Evolutionary conservation across 2,329 filamentous ascomycete genomes (phyloP).

Genomic region (Rhinocladiella similis): DNA sequence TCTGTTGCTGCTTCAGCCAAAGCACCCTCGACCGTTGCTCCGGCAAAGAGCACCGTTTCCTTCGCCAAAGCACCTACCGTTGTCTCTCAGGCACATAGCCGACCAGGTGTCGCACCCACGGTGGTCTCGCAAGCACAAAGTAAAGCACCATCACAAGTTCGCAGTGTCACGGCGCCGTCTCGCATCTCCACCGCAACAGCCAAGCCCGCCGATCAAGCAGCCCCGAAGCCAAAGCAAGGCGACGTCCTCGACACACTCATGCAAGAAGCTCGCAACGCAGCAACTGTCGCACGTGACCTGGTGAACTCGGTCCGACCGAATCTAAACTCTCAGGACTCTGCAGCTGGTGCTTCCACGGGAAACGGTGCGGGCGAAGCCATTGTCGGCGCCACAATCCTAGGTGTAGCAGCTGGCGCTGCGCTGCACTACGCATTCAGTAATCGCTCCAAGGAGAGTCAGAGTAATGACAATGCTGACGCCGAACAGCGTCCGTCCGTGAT

Average conservation of each 20-base stretch:
- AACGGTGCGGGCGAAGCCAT: conserved; percentile 58
- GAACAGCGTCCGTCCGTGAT: conserved; percentile 8
- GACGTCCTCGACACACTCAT: conserved; percentile 38
- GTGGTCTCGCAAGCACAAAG: conserved; percentile 8
- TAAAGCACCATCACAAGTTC: conserved; percentile 8
- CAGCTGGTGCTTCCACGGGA: no score
- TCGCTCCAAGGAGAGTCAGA: conserved; percentile 34
- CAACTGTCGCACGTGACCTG: conserved; percentile 26
- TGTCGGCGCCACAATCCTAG: conserved; percentile 69
- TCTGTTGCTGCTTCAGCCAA: conserved; percentile 7
- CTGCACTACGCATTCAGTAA: conserved; percentile 73
- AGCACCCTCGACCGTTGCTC: conserved; percentile 9
- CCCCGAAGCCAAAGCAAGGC: conserved; percentile 25
- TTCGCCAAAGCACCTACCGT: conserved; percentile 11
- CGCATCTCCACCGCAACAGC: conserved; percentile 4
- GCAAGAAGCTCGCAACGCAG: conserved; percentile 40
- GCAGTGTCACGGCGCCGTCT: conserved; percentile 5
- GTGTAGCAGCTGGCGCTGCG: conserved; percentile 75
- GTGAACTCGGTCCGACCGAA: conserved; percentile 26
- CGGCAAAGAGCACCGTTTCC: conserved; percentile 3
- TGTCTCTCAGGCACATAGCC: conserved; percentile 7
- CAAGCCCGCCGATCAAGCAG: conserved; percentile 1
- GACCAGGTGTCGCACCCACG: conserved; percentile 5
- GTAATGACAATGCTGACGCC: conserved; percentile 3
- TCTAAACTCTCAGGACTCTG: neutral